phyloP scores from a whole-genome alignment of 2,329 filamentous ascomycete genomes.

The Plectosphaerella cucumerina region DNA sequence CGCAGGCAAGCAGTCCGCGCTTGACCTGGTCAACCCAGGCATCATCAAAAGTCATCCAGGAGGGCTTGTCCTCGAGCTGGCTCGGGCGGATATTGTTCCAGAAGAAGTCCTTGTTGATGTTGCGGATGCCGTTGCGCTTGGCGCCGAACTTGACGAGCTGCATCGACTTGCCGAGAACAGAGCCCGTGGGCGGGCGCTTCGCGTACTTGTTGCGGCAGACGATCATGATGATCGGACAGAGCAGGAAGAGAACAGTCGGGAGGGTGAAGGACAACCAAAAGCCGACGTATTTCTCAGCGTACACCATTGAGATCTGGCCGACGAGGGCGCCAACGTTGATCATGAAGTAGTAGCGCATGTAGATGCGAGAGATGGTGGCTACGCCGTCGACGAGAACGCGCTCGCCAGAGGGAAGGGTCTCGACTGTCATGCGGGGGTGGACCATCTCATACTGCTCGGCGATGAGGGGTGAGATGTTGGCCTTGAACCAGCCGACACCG shows the following conservation, averaged over 20 bases:
- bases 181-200: slow-evolving; percentile 46
- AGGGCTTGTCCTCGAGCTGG: slow-evolving; percentile 22
- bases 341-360: slow-evolving; percentile 58
- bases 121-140: slow-evolving; percentile 22
- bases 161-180: slow-evolving; percentile 44
- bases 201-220: slow-evolving; percentile 30
- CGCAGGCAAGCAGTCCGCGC: slow-evolving; percentile 49
- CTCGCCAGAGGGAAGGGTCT: slow-evolving; percentile 50
- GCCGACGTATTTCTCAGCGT: slow-evolving; percentile 47
- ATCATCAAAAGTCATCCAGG: slow-evolving; percentile 63
- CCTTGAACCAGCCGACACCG: slow-evolving; percentile 67
- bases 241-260: slow-evolving; percentile 48
- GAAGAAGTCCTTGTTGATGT: slow-evolving; percentile 41
- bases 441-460: slow-evolving; percentile 61
- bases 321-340: slow-evolving; percentile 51
- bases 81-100: slow-evolving; percentile 48
- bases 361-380: slow-evolving; percentile 61
- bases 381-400: slow-evolving; percentile 59
- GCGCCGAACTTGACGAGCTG: slow-evolving; percentile 4
- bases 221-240: slow-evolving; percentile 55
- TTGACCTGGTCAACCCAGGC: slow-evolving; percentile 61
- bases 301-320: slow-evolving; percentile 53
- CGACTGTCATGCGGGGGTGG: slow-evolving; percentile 20
- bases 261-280: slow-evolving; percentile 45
- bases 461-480: slow-evolving; percentile 65